Evolutionary conservation across 345 rosid species (phyloP).

Genomic region (Excoecaria agallocha): DNA sequence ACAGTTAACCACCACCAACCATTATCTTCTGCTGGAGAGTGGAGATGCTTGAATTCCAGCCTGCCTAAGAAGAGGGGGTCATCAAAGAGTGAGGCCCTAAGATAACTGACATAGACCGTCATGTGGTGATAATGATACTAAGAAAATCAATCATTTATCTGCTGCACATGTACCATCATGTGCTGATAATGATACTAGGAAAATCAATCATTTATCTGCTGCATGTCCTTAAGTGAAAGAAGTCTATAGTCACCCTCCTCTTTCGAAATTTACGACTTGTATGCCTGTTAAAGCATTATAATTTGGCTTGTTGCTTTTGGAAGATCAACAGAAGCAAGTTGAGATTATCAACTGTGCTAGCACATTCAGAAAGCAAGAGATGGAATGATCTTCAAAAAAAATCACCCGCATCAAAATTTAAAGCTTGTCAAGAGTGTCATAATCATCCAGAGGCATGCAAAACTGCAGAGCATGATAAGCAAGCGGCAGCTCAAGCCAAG

Average conservation of each 20-base stretch:
- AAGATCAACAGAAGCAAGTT: background rate
- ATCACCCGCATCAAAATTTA: background rate
- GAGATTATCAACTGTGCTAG: background rate
- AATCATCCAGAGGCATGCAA: background rate
- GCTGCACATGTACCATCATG: background rate
- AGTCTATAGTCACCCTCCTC: background rate
- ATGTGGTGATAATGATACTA: background rate
- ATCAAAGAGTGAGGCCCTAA: background rate
- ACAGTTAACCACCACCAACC: background rate
- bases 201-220: background rate
- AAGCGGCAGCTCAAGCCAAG: background rate
- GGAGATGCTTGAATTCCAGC: slow-evolving; percentile 2
- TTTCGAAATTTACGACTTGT: background rate
- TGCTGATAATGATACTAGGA: background rate
- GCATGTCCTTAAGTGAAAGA: background rate
- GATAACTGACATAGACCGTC: background rate
- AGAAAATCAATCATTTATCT: background rate
- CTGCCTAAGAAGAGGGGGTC: background rate
- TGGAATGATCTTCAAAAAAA: background rate
- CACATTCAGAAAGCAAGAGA: background rate
- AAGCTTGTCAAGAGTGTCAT: background rate
- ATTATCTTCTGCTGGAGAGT: background rate
- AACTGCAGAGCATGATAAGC: background rate
- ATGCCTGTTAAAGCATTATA: background rate
- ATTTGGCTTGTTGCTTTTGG: slow-evolving; percentile 9